Evolutionary conservation across 306 rosid genomes (phyloP), one percentile per base, ranked within the genome.

Genomic region (Quercus bicolor): DNA sequence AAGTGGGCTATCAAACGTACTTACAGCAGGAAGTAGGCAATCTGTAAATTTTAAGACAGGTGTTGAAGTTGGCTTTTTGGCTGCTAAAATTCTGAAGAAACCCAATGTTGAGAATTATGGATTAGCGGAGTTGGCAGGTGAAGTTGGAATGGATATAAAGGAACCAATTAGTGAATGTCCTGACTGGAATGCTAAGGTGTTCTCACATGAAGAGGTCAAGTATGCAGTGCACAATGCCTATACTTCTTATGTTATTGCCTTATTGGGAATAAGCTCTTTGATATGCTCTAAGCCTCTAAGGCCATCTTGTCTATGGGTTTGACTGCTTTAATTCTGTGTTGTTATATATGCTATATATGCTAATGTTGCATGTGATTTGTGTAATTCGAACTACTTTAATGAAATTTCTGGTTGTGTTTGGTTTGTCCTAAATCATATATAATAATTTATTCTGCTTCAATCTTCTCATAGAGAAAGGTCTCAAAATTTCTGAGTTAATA

Each of bases 41-140:
- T 0, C 26, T 28, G 31, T 33, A 34, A 65, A n/a, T 26, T 54
- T 19, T 34, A 18, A 16, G 24, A 16, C 71, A 21, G 40, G 34
- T 11, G 69, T 69, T 5, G 37, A 31, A 5, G 1, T 79, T 18
- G 77, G 37, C 33, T 6, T 11, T 33, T 60, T 72, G 77, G 73
- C 77, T 2, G 82, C 77, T 19, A 71, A 2, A 34, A 54, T 72
- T 21, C 24, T 71, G 26, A 60, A 57, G 72, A 79, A 56, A 6
- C 65, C 53, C 4, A 2, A 1, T 4, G 11, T 37, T 37, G 45
- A 37, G 45, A 37, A 37, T 37, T 1, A n/a, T 2, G 9, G 18
- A 4, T 12, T 59, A 8, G 3, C 4, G 0, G 24, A 51, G 45
- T 59, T 78, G 24, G 82, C 61, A 14, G 52, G 40, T 26, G 82